Evolutionary conservation across 805 yeast species (phyloP), one percentile per base, ranked within the genome.

Genomic region (Candida maesae): DNA sequence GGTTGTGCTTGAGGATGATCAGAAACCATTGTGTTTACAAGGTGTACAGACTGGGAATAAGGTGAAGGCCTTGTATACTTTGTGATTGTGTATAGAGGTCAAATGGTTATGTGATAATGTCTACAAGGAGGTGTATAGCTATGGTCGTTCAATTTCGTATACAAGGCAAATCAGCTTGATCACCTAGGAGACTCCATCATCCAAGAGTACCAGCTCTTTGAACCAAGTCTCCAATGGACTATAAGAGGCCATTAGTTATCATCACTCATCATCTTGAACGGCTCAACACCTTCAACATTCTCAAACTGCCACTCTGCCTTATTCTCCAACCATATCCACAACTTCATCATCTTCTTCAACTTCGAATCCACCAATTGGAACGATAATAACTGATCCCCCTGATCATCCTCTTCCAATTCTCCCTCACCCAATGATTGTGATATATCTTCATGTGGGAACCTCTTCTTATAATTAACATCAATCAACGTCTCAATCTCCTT

Each of bases 321-420:
- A 51, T 76, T 76, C 52, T 79, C 86, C 8, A 83, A 76, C 67
- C 84, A 77, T 3, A 73, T 68, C 84, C 84, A 81, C 34, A 81
- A 54, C 53, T 78, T 76, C 37, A 79, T 66, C 20, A 81, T 63
- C 40, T 75, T 71, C 47, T 78, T 77, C 42, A 82, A 60, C 45
- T 64, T 66, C 6, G 61, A 56, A 38, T 56, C 61, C 24, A 19
- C 33, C 4, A 23, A 21, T 21, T 35, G 43, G 19, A 33, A 27
- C 21, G 28, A 33, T 41, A 28, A 27, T 33, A 23, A 32, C 19
- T 33, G 37, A 17, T 35, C 43, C n/a, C n/a, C n/a, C n/a, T n/a
- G n/a, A 14, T 40, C 39, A 15, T 39, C 41, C 24, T 41, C 43
- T 8, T 35, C 38, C 5, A 19, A 18, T 6, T 27, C 33, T 20